These are phyloP conservation scores for Rhizoctonia solani DNA, from an alignment of 1,284 basidiomycete genomes.

Conservation along the genomic window DNA sequence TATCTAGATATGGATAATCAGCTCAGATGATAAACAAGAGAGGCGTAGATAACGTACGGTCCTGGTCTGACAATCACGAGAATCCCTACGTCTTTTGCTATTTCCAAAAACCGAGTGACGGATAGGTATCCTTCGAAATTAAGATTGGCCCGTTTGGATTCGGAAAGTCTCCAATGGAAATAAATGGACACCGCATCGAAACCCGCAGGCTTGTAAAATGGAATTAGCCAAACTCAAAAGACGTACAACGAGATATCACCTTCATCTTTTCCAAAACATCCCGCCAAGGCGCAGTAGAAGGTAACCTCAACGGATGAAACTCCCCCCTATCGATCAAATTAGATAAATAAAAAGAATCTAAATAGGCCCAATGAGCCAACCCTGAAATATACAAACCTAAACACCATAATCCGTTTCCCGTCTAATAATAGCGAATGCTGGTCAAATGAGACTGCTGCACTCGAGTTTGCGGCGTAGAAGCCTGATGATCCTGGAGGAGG, in stretches of 20 bases:
- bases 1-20: too few species aligned
- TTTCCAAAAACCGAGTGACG: conserved; percentile 30
- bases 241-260: not conserved
- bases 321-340: conserved; percentile 2
- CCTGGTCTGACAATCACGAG: conserved; percentile 33
- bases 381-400: not conserved
- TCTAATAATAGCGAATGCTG: conserved; percentile 32
- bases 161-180: conserved; percentile 30
- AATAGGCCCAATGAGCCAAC: too few species aligned
- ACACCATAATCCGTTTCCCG: conserved; percentile 20
- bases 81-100: conserved; percentile 28
- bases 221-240: not conserved
- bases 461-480: conserved; percentile 50
- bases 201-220: conserved; percentile 17
- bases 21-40: not conserved
- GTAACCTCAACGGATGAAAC: conserved; percentile 33
- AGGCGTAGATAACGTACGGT: conserved; percentile 40
- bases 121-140: conserved; percentile 25
- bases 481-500: conserved; percentile 40
- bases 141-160: conserved; percentile 9
- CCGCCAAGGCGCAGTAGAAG: conserved; percentile 28
- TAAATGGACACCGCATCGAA: conserved; percentile 35
- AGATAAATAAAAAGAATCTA: not conserved
- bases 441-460: conserved; percentile 47
- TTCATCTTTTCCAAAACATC: conserved; percentile 36